Conservation (phyloP, 2,329 filamentous ascomycete genomes). For the Claviceps sp. region DNA sequence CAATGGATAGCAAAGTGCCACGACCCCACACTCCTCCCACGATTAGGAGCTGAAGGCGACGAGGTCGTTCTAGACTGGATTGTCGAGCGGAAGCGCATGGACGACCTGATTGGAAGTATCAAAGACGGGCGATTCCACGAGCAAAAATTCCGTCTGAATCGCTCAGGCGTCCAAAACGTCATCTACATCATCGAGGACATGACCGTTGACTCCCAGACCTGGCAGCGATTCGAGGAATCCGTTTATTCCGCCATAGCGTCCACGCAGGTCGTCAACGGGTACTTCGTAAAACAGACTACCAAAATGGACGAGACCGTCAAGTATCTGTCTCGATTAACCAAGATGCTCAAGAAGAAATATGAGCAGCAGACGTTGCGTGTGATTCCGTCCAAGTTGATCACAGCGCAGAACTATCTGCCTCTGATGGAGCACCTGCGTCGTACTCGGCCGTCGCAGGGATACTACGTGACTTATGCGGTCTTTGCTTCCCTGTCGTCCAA, state of each 20-base stretch:
- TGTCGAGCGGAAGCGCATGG: slow-evolving; percentile 66
- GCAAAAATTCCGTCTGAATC: slow-evolving; percentile 67
- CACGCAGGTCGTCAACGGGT: slow-evolving; percentile 66
- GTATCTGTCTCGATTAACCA: slow-evolving; percentile 62
- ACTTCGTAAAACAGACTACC: slow-evolving; percentile 63
- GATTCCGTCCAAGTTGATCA: slow-evolving; percentile 52
- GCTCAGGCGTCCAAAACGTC: slow-evolving; percentile 61
- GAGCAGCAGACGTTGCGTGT: slow-evolving; percentile 43
- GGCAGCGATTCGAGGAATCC: slow-evolving; percentile 48
- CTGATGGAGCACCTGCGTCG: slow-evolving; percentile 45
- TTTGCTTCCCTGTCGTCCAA: slow-evolving; percentile 65
- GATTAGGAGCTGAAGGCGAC: slow-evolving; percentile 46
- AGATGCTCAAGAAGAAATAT: slow-evolving; percentile 52
- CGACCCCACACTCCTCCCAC: slow-evolving; percentile 40
- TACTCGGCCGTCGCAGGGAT: slow-evolving; percentile 34
- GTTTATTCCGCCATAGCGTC: slow-evolving; percentile 62
- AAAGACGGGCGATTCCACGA: slow-evolving; percentile 74
- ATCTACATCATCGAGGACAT: slow-evolving; percentile 70
- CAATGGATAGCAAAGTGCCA: slow-evolving; percentile 68
- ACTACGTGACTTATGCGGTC: slow-evolving; percentile 55
- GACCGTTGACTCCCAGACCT: slow-evolving; percentile 39
- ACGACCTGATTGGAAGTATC: slow-evolving; percentile 68
- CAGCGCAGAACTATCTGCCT: slow-evolving; percentile 51
- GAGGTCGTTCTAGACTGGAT: slow-evolving; percentile 72
- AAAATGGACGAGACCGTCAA: slow-evolving; percentile 67